phyloP scores from a whole-genome alignment of 1,284 basidiomycete genomes.

The Moesziomyces sp. region DNA sequence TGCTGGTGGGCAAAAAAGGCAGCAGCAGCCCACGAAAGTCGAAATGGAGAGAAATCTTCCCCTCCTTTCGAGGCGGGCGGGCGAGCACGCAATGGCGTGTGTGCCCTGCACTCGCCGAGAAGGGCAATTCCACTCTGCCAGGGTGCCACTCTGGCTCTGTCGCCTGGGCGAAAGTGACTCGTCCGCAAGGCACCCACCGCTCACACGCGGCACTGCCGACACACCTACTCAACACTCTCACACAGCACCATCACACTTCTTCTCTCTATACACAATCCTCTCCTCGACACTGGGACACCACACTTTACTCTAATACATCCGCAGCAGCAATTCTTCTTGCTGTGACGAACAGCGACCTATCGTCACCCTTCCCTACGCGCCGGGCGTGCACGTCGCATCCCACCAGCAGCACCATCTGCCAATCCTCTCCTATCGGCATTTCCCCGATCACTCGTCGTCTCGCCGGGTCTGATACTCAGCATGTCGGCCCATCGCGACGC shows the following conservation, averaged over 20 bases:
- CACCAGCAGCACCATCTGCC: not conserved
- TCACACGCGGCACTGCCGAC: not conserved
- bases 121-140: too few species aligned
- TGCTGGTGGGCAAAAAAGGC: too few species aligned
- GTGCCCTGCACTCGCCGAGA: too few species aligned
- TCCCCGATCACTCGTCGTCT: not conserved
- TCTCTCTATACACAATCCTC: not conserved
- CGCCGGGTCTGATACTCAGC: not conserved
- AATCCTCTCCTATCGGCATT: not conserved
- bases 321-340: too few species aligned
- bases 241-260: not conserved
- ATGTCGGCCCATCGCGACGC: constrained; percentile 31
- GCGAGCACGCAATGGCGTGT: too few species aligned
- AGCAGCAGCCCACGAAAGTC: too few species aligned
- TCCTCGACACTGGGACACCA: not conserved
- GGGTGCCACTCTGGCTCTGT: not conserved
- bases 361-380: not conserved
- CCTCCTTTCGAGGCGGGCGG: too few species aligned
- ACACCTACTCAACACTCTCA: not conserved
- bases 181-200: too few species aligned
- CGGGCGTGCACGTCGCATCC: too few species aligned
- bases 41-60: too few species aligned
- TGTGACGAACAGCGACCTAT: not conserved
- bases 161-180: not conserved
- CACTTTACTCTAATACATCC: too few species aligned